These are phyloP conservation scores for Fusarium fracticaudum DNA, from an alignment of 2,329 filamentous ascomycete species.

Conservation along the genomic window DNA sequence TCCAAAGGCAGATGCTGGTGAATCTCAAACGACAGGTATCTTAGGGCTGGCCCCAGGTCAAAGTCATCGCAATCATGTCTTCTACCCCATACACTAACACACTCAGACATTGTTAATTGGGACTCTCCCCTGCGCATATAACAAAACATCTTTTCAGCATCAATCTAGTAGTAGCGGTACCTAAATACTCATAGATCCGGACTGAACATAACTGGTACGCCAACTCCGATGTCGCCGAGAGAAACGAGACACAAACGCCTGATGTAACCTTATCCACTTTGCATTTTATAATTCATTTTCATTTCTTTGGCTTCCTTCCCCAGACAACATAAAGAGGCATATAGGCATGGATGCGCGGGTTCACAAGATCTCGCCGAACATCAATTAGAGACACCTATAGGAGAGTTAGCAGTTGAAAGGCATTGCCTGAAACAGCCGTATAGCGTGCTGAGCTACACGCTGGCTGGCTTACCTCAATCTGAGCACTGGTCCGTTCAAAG, in stretches of 20 bases:
- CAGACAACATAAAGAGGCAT: constrained; percentile 58
- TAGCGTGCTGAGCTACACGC: fast-evolving
- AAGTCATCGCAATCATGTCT: not conserved
- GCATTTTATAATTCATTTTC: not conserved
- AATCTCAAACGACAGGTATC: not conserved
- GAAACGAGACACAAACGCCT: not conserved
- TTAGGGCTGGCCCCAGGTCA: not conserved
- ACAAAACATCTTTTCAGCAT: not conserved
- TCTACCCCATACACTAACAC: too few relatives aligned
- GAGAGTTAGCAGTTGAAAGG: not conserved
- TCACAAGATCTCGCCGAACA: constrained; percentile 56
- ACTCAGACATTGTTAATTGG: fast-evolving
- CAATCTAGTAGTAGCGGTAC: not conserved
- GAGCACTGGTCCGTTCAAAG: constrained; percentile 50
- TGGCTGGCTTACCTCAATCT: constrained; percentile 56
- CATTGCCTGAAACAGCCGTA: not conserved
- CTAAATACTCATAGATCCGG: not conserved
- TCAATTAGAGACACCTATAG: constrained; percentile 57
- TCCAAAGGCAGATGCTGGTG: not conserved
- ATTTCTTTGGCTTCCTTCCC: constrained; percentile 56
- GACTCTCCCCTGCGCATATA: not conserved
- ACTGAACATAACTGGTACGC: not conserved
- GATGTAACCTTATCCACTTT: not conserved
- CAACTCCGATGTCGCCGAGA: not conserved
- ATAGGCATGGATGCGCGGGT: constrained; percentile 58